These are phyloP conservation scores for Naganishia liquefaciens DNA, from an alignment of 1,284 basidiomycete species.

Conservation along the genomic window DNA sequence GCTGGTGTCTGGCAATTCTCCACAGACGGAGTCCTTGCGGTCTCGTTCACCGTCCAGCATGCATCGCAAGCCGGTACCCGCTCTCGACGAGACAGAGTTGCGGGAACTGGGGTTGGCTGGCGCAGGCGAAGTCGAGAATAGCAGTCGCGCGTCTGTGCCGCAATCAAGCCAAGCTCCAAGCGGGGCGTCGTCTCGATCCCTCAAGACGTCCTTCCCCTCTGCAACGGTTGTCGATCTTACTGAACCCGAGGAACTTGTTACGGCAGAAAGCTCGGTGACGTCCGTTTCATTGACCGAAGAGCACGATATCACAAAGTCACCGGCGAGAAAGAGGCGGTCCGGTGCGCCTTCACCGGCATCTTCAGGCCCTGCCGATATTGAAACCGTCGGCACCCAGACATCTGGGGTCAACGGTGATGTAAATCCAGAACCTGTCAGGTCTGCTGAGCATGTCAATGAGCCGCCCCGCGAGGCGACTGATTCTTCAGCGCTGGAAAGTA, in stretches of 20 bases:
- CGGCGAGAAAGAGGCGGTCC: constrained; percentile 8
- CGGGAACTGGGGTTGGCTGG: background rate
- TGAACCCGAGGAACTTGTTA: background rate
- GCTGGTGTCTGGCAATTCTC: background rate
- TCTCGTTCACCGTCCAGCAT: constrained; percentile 15
- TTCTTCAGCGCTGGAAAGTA: background rate
- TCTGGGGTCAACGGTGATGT: background rate
- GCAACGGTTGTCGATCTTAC: background rate
- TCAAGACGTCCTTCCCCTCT: background rate
- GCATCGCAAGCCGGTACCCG: constrained; percentile 14
- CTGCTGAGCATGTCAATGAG: background rate
- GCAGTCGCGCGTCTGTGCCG: background rate
- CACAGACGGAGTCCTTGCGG: background rate
- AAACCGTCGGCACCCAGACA: background rate
- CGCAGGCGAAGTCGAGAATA: background rate
- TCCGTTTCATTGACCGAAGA: background rate
- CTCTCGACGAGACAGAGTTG: constrained; percentile 7
- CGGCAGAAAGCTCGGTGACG: background rate
- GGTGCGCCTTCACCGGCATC: constrained; percentile 16
- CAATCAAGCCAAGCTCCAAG: background rate
- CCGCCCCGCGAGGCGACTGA: background rate
- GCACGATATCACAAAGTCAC: constrained; percentile 7
- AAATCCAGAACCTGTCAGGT: background rate
- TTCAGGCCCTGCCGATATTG: background rate
- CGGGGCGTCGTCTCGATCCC: too few species aligned